Base-by-base conservation (phyloP, 495 filamentous ascomycete genomes). In the Hypoxylon rickii region DNA sequence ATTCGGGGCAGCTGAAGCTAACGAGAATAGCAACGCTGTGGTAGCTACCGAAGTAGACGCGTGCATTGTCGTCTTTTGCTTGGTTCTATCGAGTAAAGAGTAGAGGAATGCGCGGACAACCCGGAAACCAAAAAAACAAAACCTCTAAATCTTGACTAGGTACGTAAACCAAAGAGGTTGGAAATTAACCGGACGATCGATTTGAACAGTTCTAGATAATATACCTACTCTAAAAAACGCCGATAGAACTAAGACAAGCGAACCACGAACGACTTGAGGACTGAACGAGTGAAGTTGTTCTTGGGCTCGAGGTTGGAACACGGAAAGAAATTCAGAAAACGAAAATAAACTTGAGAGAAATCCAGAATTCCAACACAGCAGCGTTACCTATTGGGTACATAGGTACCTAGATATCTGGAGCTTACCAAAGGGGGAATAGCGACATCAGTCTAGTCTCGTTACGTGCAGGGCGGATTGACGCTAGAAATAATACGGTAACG, bases 1-100 rank as follows among this genome's bases (percentile, higher is more conserved):
- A 29, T 56, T 58, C 0, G 59, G 59, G 8, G 37, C 36, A 12
- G 54, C 59, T 41, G 59, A 51, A 6, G 51, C 51, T 16, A 56
- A 38, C 2, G 58, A 56, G 19, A 52, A 56, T 24, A 62, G 52
- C 42, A 52, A 33, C n/a, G 58, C 43, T 36, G 58, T 17, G 10
- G 37, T 46, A 8, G 44, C 21, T 7, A 44, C 36, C 34, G 58
- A 51, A 13, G 1, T 42, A 10, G 52, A 56, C 29, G 47, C 31
- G 22, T 56, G 29, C 51, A 62, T 62, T 19, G 11, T 44, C 8
- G 37, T 7, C 16, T 20, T 42, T 15, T 43, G 12, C 15, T n/a
- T 41, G 13, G n/a, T 40, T 21, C 7, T 46, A n/a, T 48, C 22
- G 13, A 41, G 41, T 26, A 2, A 34, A 40, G 34, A 5, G 33